These are phyloP conservation scores for Epichloe scottii DNA, from an alignment of 2,329 filamentous ascomycete species.

Conservation along the genomic window DNA sequence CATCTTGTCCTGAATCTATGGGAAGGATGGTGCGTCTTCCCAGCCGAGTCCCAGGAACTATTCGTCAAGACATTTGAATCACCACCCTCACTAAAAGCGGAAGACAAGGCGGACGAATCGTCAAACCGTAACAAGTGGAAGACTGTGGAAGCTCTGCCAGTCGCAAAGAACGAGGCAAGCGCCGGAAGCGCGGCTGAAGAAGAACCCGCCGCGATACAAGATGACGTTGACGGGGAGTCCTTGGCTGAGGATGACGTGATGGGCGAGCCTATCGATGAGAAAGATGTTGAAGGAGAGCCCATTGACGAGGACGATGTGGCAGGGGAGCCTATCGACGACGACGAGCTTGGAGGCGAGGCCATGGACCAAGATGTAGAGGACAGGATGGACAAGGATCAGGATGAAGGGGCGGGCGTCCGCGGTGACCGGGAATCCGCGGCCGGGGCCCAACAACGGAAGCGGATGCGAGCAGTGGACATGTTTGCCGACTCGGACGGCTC, in stretches of 20 bases:
- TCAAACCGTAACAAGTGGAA: slow-evolving; percentile 35
- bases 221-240: slow-evolving; percentile 26
- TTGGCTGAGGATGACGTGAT: slow-evolving; percentile 31
- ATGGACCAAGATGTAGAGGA: slow-evolving; percentile 26
- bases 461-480: slow-evolving; percentile 73
- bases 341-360: slow-evolving; percentile 28
- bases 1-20: slow-evolving; percentile 57
- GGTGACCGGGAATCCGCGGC: slow-evolving; percentile 22
- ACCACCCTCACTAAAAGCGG: slow-evolving; percentile 37
- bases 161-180: slow-evolving; percentile 6
- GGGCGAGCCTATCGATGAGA: slow-evolving; percentile 32
- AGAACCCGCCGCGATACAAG: slow-evolving; percentile 17
- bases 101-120: slow-evolving; percentile 14
- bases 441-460: slow-evolving; percentile 34
- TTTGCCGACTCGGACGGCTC: slow-evolving; percentile 63
- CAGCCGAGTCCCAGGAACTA: slow-evolving; percentile 57
- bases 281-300: slow-evolving; percentile 34
- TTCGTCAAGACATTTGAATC: slow-evolving; percentile 61
- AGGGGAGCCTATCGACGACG: slow-evolving; percentile 29
- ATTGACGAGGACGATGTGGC: slow-evolving; percentile 29
- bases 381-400: slow-evolving; percentile 22
- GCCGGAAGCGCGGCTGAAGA: slow-evolving; percentile 5
- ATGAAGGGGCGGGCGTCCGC: slow-evolving; percentile 24
- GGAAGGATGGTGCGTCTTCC: slow-evolving; percentile 62
- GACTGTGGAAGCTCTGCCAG: slow-evolving; percentile 28